These are phyloP conservation scores for Ophioceras dolichostomum DNA, from an alignment of 2,329 filamentous ascomycete species.

Conservation along the genomic window DNA sequence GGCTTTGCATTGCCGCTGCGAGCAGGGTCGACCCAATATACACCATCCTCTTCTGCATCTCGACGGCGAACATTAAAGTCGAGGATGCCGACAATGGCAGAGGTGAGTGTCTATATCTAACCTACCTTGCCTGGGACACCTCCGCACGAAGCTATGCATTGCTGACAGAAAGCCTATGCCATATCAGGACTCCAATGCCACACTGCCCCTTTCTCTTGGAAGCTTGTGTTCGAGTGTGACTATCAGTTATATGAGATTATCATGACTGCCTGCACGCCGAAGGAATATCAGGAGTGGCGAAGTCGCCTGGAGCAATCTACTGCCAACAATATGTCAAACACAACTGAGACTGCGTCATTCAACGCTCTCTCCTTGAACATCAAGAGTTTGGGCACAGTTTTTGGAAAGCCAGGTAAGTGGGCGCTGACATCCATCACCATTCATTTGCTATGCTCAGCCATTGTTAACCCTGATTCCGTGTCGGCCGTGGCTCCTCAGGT, in stretches of 20 bases:
- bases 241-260: slow-evolving; percentile 74
- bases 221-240: slow-evolving; percentile 69
- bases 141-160: too few species aligned
- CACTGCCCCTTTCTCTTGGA: slow-evolving; percentile 82
- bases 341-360: slow-evolving; percentile 35
- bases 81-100: slow-evolving; percentile 65
- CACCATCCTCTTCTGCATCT: slow-evolving; percentile 62
- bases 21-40: slow-evolving; percentile 56
- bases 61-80: slow-evolving; percentile 50
- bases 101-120: slow-evolving; percentile 38
- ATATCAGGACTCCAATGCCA: slow-evolving; percentile 70
- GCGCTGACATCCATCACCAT: too few species aligned
- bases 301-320: slow-evolving; percentile 44
- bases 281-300: slow-evolving; percentile 74
- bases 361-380: slow-evolving; percentile 58
- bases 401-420: slow-evolving; percentile 55
- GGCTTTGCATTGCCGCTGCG: slow-evolving; percentile 62
- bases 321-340: slow-evolving; percentile 33
- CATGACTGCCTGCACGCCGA: slow-evolving; percentile 71
- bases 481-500: too few species aligned
- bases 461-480: too few species aligned
- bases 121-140: too few species aligned
- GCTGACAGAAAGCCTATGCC: not conserved
- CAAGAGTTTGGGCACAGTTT: slow-evolving; percentile 61
- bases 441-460: too few species aligned